Evolutionary conservation across 305 asterid genomes (phyloP).

Genomic region (Fraxinus dipetala): DNA sequence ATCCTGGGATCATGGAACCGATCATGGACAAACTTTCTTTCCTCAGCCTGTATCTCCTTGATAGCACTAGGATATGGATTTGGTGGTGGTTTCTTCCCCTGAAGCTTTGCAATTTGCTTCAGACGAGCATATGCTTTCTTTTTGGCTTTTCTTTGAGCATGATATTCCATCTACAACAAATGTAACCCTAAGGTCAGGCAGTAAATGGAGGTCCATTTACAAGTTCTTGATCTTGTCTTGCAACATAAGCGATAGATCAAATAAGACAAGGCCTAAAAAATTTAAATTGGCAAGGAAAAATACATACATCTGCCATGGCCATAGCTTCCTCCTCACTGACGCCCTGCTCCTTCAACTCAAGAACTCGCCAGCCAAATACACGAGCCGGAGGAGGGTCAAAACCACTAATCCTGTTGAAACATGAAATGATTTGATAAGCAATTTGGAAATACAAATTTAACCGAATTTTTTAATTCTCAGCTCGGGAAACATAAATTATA

Average conservation of each 20-base stretch:
- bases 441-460: not conserved
- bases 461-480: not conserved
- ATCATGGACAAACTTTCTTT: conserved; percentile 57
- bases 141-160: conserved; percentile 54
- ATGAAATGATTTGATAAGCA: not conserved
- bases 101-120: conserved; percentile 62
- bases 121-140: conserved; percentile 64
- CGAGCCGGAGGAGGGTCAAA: conserved; percentile 85
- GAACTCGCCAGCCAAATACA: conserved; percentile 70
- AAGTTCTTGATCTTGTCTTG: not conserved
- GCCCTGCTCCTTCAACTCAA: conserved; percentile 81
- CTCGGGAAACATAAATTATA: not conserved
- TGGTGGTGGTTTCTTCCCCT: conserved; percentile 70
- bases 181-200: not conserved
- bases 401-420: conserved; percentile 51
- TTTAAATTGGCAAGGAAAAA: conserved; percentile 7
- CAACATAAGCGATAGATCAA: conserved; percentile 10
- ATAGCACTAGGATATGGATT: conserved; percentile 74
- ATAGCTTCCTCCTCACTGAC: conserved; percentile 62
- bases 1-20: conserved; percentile 52
- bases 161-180: conserved; percentile 65
- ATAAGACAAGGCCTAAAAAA: not conserved
- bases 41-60: conserved; percentile 84
- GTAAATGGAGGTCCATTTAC: not conserved
- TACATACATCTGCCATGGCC: conserved; percentile 70